phyloP scores from a whole-genome alignment of 179 eudicot genomes.

The Patellifolia procumbens region DNA sequence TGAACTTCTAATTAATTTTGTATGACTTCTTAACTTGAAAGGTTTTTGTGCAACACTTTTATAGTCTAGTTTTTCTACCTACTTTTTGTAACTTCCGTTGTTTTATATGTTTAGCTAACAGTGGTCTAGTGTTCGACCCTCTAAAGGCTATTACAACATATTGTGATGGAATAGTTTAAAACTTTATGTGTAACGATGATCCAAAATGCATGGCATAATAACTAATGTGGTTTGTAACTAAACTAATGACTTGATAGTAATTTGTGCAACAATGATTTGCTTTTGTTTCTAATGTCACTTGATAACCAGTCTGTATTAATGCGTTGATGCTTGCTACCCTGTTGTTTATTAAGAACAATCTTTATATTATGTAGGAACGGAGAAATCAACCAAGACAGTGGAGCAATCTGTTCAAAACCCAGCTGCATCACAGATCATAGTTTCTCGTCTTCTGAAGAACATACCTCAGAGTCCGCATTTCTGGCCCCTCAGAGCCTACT shows the following conservation, averaged over 20 bases:
- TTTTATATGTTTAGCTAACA: too few relatives aligned
- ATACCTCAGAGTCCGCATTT: constrained; percentile 36
- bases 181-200: too few relatives aligned
- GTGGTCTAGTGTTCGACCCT: too few relatives aligned
- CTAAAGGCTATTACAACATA: too few relatives aligned
- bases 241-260: not conserved
- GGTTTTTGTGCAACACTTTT: too few relatives aligned
- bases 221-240: too few relatives aligned
- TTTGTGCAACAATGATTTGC: not conserved
- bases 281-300: not conserved
- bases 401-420: not conserved
- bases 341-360: not conserved
- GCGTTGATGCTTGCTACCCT: not conserved
- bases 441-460: constrained; percentile 31
- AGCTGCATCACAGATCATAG: constrained; percentile 16
- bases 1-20: too few relatives aligned
- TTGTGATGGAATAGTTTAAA: too few relatives aligned
- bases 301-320: not conserved
- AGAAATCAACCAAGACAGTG: constrained; percentile 10
- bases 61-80: too few relatives aligned
- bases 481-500: constrained; percentile 30
- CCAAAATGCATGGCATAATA: too few relatives aligned
- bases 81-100: too few relatives aligned
- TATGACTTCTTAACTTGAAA: too few relatives aligned
- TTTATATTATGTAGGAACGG: not conserved